These are phyloP conservation scores for Cotoneaster glaucophyllus DNA, from an alignment of 306 rosid genomes.

Conservation along the genomic window DNA sequence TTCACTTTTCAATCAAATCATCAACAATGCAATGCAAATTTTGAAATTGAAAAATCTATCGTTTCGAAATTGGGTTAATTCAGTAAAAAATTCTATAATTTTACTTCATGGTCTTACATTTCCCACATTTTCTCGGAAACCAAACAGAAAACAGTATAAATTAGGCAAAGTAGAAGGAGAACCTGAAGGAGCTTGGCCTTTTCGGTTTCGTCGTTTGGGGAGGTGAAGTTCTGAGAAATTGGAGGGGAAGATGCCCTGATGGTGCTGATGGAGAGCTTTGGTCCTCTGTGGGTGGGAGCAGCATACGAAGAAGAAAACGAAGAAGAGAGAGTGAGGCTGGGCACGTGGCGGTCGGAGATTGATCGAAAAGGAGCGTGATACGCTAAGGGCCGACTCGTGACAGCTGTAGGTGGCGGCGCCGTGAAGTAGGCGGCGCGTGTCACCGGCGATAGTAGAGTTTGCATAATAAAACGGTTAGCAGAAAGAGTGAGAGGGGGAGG, in stretches of 20 bases:
- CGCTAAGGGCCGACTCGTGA: slow-evolving; percentile 13
- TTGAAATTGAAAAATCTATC: background rate
- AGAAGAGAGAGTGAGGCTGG: slow-evolving; percentile 12
- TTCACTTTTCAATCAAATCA: slow-evolving; percentile 4
- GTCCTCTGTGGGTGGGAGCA: slow-evolving; percentile 23
- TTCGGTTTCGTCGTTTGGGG: slow-evolving; percentile 58
- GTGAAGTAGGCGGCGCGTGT: slow-evolving; percentile 36
- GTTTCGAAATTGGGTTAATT: background rate
- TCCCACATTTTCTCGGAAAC: background rate
- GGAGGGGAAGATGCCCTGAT: slow-evolving; percentile 45
- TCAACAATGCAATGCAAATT: background rate
- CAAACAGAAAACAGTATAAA: background rate
- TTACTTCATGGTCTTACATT: background rate
- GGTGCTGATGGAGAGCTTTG: slow-evolving; percentile 21
- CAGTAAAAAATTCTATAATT: background rate
- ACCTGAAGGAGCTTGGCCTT: slow-evolving; percentile 84
- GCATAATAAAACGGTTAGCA: slow-evolving; percentile 36
- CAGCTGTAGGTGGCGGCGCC: slow-evolving; percentile 8
- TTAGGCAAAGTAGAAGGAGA: background rate
- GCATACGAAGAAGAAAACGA: slow-evolving; percentile 1
- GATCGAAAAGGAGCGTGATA: slow-evolving; percentile 16
- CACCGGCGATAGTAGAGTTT: slow-evolving; percentile 61
- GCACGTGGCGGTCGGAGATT: slow-evolving; percentile 20
- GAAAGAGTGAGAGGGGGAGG: background rate
- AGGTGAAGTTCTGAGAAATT: slow-evolving; percentile 32